Conservation (phyloP, 1,284 basidiomycete species). For the Melampsora larici-populina region DNA sequence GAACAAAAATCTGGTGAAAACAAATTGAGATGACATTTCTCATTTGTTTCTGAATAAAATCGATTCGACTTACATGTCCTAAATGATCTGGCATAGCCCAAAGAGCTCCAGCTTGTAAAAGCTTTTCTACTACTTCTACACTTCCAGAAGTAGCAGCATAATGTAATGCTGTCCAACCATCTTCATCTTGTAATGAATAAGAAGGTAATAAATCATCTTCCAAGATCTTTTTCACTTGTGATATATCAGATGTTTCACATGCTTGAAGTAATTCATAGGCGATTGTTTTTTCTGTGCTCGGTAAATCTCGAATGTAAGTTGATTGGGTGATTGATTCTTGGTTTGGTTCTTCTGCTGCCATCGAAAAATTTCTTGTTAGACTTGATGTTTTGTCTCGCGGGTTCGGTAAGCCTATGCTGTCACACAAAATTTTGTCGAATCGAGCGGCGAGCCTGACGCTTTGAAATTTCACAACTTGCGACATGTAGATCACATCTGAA, state of each 20-base stretch:
- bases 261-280: neutral
- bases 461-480: too few species aligned
- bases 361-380: too few species aligned
- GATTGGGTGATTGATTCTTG: neutral
- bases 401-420: too few species aligned
- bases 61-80: constrained; percentile 13
- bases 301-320: constrained; percentile 8
- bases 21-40: neutral
- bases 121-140: neutral
- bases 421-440: too few species aligned
- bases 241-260: neutral
- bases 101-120: constrained; percentile 17
- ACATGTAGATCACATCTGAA: too few species aligned
- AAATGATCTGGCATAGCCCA: constrained; percentile 30
- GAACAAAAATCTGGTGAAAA: neutral
- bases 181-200: constrained; percentile 32
- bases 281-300: neutral
- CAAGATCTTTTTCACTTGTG: neutral
- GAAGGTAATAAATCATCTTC: neutral
- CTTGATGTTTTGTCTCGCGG: too few species aligned
- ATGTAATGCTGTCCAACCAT: constrained; percentile 36
- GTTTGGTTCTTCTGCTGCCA: neutral
- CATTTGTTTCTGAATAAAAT: too few species aligned
- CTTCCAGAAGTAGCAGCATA: constrained; percentile 22
- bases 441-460: too few species aligned